Conservation (phyloP, 148 eudicot genomes). For the Drosera capensis region DNA sequence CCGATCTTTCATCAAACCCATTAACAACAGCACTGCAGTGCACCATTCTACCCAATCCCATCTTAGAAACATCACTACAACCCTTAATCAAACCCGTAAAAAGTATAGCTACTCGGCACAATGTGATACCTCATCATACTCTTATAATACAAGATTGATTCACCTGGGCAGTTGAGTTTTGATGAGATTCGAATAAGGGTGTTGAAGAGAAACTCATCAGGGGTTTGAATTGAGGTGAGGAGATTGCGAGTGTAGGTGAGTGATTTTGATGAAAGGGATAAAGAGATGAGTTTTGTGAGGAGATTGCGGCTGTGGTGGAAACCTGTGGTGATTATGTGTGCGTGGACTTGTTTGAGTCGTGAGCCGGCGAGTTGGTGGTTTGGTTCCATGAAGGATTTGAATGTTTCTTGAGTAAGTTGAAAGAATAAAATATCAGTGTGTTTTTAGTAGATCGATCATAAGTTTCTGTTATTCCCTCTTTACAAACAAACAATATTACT, state of each 20-base stretch:
- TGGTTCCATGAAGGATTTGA: too few relatives aligned
- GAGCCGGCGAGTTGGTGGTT: too few relatives aligned
- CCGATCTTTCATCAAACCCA: conserved; percentile 36
- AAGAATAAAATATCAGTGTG: too few relatives aligned
- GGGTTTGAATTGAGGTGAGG: conserved; percentile 22
- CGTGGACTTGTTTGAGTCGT: conserved; percentile 48
- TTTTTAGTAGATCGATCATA: too few relatives aligned
- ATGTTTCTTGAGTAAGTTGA: too few relatives aligned
- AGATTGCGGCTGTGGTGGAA: conserved; percentile 16
- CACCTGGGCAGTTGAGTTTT: conserved; percentile 13
- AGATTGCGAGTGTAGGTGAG: conserved; percentile 28
- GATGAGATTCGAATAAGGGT: conserved; percentile 39
- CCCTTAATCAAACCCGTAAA: conserved; percentile 34
- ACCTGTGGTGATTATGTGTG: conserved; percentile 30
- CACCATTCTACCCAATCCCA: conserved; percentile 18
- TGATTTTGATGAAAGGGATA: conserved; percentile 23
- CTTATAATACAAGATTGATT: conserved; percentile 26
- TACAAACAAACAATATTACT: too few relatives aligned
- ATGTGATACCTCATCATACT: conserved; percentile 19
- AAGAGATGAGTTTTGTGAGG: conserved; percentile 33
- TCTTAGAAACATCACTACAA: conserved; percentile 18
- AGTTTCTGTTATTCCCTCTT: too few relatives aligned
- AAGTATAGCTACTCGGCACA: conserved; percentile 25
- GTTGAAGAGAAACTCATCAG: conserved; percentile 43
- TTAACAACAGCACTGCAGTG: conserved; percentile 27